Base-by-base conservation (phyloP, 2,329 filamentous ascomycete genomes). In the Aspergillus jensenii region DNA sequence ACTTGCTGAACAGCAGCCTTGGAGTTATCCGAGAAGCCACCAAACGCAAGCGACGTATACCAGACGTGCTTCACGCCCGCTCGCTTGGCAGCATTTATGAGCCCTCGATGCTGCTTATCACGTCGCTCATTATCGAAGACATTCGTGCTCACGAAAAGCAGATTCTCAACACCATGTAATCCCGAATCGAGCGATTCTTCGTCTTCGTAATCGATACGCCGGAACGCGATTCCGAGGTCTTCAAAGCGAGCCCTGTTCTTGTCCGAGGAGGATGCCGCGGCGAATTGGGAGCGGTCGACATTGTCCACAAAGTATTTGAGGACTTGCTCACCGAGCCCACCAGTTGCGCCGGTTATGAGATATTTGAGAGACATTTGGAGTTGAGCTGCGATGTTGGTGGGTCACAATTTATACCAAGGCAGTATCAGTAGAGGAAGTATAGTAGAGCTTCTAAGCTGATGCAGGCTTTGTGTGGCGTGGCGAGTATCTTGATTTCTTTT, bases 21-120 rank as follows among this genome's bases (percentile, higher is more conserved):
- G 31, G 73, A 72, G 37, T 76, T 65, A 14, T 74, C 72, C 8
- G 56, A 45, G 8, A 74, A 67, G 2, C 81, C 80, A 1, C 78
- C 84, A 65, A 86, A 86, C 3, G 79, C 84, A 2, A 87, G 78
- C 15, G 82, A 85, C 6, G 83, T 83, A 72, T 88, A 87, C 71
- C 82, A 83, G 3, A 86, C 77, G 66, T 83, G 80, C 47, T 72
- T 71, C 1, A 87, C 82, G 12, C 80, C 80, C 1, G 77, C 79
- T 23, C 71, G 71, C 45, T 78, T 77, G 1, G 85, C 84, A 3
- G 83, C 83, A 45, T 82, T 76, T 33, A 87, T 77, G 19, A 83
- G 82, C 37, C 76, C 74, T 40, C 67, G 64, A 63, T 84, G 81
- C 64, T 81, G 79, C 14, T 74, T 76, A 35, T 72, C 70, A 3